Evolutionary conservation across 225 moss, liverwort and hornwort species (phyloP).

Genomic region (Neckera pumila): DNA sequence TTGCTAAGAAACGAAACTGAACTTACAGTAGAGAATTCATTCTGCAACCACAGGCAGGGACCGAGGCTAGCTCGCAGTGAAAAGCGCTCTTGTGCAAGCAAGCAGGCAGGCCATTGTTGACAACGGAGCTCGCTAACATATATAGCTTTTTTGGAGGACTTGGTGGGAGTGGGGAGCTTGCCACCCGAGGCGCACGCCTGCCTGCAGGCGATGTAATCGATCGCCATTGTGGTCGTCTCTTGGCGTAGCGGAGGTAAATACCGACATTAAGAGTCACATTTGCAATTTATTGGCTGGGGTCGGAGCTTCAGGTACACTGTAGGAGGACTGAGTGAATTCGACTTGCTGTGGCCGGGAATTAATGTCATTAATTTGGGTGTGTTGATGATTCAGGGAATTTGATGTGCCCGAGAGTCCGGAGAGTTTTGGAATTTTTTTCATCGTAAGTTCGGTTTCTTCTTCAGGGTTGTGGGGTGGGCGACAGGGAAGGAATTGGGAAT

Average conservation of each 20-base stretch:
- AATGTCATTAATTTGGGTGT: not conserved
- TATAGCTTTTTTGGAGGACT: not conserved
- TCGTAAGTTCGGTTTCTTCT: too few relatives aligned
- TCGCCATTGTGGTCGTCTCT: not conserved
- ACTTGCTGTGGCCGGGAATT: not conserved
- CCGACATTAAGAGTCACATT: not conserved
- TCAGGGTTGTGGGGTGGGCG: not conserved
- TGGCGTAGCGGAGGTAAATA: not conserved
- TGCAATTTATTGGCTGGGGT: too few relatives aligned
- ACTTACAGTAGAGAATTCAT: too few relatives aligned
- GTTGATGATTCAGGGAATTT: not conserved
- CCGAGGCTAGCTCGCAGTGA: not conserved
- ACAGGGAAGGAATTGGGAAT: not conserved
- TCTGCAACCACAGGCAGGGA: not conserved
- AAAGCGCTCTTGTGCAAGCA: not conserved
- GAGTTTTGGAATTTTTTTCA: too few relatives aligned
- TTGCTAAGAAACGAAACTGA: not conserved
- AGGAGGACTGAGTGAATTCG: not conserved
- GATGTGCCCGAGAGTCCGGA: not conserved
- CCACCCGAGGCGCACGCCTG: not conserved
- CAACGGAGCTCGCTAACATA: not conserved
- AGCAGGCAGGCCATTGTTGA: not conserved
- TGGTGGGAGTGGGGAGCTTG: not conserved
- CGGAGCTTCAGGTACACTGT: not conserved
- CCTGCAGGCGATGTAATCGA: not conserved